Evolutionary conservation across 2,329 filamentous ascomycete genomes (phyloP), one percentile per base, ranked within the genome.

Genomic region (Rachicladosporium sp.): DNA sequence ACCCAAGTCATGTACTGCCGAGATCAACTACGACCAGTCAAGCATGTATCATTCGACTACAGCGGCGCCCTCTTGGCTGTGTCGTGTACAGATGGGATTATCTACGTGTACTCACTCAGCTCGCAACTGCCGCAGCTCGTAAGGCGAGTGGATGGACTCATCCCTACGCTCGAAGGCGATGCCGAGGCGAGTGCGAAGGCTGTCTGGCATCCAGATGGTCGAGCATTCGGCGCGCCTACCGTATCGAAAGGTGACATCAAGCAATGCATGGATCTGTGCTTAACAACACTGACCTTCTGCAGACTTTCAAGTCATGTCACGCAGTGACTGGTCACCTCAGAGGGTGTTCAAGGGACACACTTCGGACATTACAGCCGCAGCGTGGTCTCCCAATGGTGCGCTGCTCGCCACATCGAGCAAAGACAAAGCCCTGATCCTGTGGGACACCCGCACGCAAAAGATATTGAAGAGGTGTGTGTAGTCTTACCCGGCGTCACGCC

Each of bases 381-480:
- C 83, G 29, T 98, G 91, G 91, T 94, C 89, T 10, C 86, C 87
- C 2, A 98, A 98, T 55, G 91, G 91, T 31, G 84, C 88, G 1
- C 69, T 98, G 52, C 69, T 98, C 13, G 86, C 79, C 10, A 74
- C 70, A 11, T 70, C 73, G 4, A 70, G 67, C n/a, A 61, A 67
- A 29, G 67, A 71, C 48, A 65, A 72, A 12, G 84, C 77, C 55
- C 64, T 93, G 3, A 58, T 82, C 19, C 67, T 98, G 2, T 98
- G 93, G 91, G 86, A 95, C 54, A 81, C 84, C 2, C 87, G 82
- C 59, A 85, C 83, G 1, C 89, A 95, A 60, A 83, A 76, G 37
- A 71, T 93, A 29, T 64, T 96, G 40, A 78, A 82, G 43, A 78
- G 77, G 47, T 72, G 34, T 30, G 33, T 33, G 5, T 10, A 12